Evolutionary conservation across 495 filamentous ascomycete species (phyloP).

Genomic region (Lasiosphaeria ovina): DNA sequence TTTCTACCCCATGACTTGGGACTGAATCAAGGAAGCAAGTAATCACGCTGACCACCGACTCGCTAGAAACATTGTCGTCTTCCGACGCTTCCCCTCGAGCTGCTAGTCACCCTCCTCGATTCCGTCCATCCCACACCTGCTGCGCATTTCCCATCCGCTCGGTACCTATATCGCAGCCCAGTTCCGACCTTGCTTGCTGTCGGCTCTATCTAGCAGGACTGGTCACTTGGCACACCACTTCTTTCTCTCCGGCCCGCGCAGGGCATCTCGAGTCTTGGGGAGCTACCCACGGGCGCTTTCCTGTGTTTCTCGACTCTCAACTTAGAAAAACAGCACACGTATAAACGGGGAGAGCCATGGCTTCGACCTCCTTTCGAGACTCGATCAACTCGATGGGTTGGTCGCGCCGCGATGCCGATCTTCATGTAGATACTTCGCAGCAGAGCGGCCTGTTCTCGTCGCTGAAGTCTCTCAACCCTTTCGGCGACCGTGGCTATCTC

Average conservation of each 20-base stretch:
- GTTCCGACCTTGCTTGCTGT: slow-evolving; percentile 18
- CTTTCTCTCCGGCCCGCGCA: not conserved
- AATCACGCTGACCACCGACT: too few relatives aligned
- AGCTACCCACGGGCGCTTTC: not conserved
- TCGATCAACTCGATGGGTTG: slow-evolving; percentile 94
- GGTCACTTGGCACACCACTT: slow-evolving; percentile 24
- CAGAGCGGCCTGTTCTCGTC: slow-evolving; percentile 73
- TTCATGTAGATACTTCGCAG: slow-evolving; percentile 72
- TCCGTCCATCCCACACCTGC: slow-evolving; percentile 5
- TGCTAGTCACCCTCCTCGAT: slow-evolving; percentile 6
- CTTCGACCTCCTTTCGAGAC: slow-evolving; percentile 84
- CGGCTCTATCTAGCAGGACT: slow-evolving; percentile 11
- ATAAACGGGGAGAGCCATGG: slow-evolving; percentile 54
- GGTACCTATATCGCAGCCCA: slow-evolving; percentile 22
- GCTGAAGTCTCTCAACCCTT: slow-evolving; percentile 85
- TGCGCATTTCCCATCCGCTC: slow-evolving; percentile 12
- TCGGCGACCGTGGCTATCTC: slow-evolving; percentile 84
- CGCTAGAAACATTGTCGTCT: too few relatives aligned
- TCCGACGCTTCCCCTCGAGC: too few relatives aligned
- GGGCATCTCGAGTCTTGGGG: not conserved
- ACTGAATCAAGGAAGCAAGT: too few relatives aligned
- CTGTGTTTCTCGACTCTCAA: not conserved
- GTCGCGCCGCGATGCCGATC: slow-evolving; percentile 80
- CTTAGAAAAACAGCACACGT: not conserved
- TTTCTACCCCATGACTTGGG: too few relatives aligned